Evolutionary conservation across 2,329 filamentous ascomycete genomes (phyloP), one percentile per base, ranked within the genome.

Genomic region (Parafenestella ontariensis): DNA sequence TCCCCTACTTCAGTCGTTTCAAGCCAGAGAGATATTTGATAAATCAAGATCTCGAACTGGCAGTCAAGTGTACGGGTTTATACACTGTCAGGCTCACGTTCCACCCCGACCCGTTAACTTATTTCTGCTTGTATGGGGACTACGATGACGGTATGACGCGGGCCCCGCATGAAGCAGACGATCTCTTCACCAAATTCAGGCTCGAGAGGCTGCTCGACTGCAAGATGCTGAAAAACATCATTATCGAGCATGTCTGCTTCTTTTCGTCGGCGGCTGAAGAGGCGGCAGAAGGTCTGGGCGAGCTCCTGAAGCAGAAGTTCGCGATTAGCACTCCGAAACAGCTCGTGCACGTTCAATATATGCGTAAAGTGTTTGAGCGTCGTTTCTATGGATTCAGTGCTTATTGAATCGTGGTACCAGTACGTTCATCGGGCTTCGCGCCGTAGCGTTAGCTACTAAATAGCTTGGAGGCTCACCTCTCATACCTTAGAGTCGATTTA

Each of bases 181-280:
- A 13, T 3, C 36, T 39, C 11, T 39, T 21, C 18, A 28, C n/a
- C 9, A 49, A 26, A 23, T 34, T 42, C 20, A 42, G 24, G 28
- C 37, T 49, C 13, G 9, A 23, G n/a, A 37, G 28, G 18, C 18
- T 49, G 15, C 15, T 42, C 2, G 46, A 34, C 26, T 49, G 28
- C 24, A 28, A 13, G 9, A 41, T 41, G 21, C 28, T 49, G 17
- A 29, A 13, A 2, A 41, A 24, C 2, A 33, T 49, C 18, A 26
- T 49, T 37, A 42, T 49, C 0, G 26, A 49, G 46, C 46, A 42
- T 13, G 28, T 18, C 13, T 37, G 46, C 15, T 49, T 24, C 39
- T 36, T 34, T 20, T 24, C 36, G 5, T 8, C 10, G 17, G 9
- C 15, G 26, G 37, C 36, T n/a, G 24, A 34, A 24, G 20, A 37